These are phyloP conservation scores for Thyridium curvatum DNA, from an alignment of 2,329 filamentous ascomycete genomes.

Conservation along the genomic window DNA sequence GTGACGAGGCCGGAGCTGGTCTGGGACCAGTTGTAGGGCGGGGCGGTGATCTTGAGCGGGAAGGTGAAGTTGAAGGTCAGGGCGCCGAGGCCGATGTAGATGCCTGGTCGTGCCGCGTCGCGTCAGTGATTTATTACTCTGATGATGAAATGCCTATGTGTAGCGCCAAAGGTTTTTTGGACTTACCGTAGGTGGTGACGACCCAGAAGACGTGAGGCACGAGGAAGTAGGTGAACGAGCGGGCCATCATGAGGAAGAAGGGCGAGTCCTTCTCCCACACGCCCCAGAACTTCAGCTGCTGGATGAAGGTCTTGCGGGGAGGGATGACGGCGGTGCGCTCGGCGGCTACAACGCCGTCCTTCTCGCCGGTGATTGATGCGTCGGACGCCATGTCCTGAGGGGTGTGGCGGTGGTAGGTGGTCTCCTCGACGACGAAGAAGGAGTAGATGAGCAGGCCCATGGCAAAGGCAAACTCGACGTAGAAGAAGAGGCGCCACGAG, in stretches of 20 bases:
- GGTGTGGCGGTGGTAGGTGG: constrained; percentile 17
- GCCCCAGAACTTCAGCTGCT: constrained; percentile 36
- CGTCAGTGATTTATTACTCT: not conserved
- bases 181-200: constrained; percentile 34
- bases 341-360: constrained; percentile 1
- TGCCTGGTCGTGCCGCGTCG: constrained; percentile 14
- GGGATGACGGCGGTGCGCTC: constrained; percentile 17
- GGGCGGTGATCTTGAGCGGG: constrained; percentile 35
- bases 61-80: constrained; percentile 44
- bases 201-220: constrained; percentile 44
- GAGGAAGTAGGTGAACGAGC: constrained; percentile 39
- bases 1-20: constrained; percentile 37
- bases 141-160: not conserved
- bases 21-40: constrained; percentile 39
- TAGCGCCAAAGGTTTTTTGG: too few relatives aligned
- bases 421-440: constrained; percentile 26
- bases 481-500: constrained; percentile 56
- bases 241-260: constrained; percentile 37
- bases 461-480: constrained; percentile 49
- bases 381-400: constrained; percentile 1
- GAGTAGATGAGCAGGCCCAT: constrained; percentile 18
- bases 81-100: constrained; percentile 42
- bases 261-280: constrained; percentile 31
- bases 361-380: constrained; percentile 2
- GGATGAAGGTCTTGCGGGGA: constrained; percentile 29